Base-by-base conservation (phyloP, 2,329 filamentous ascomycete species). In the Hymenoscyphus repandus region DNA sequence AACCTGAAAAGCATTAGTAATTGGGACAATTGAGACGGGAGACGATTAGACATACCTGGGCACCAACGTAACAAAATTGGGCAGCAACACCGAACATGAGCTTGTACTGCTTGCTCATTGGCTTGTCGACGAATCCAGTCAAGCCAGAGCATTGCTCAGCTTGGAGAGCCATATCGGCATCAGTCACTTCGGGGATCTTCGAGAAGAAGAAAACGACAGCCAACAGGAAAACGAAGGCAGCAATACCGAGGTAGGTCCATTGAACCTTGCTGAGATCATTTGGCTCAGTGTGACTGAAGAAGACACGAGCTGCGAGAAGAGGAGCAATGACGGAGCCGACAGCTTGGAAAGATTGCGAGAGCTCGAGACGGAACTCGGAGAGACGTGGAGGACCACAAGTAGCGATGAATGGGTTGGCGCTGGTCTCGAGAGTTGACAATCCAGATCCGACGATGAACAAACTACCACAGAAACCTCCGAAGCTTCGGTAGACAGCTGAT, bases 221-320 rank as follows among this genome's bases (percentile, higher is more conserved):
- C 5, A 93, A 74, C 3, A 79, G 72, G 46, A 83, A 85, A 52
- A 86, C 88, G 47, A 89, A 82, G 32, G 84, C 73, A 0, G 86
- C 88, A 52, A 92, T 86, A 46, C 83, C 85, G n/a, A 92, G 77
- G 60, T 92, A 92, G 0, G 88, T 88, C 82, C 85, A 93, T 67
- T 93, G 88, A 1, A 92, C 86, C 53, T 85, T 82, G 56, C 86
- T 76, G 3, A 92, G 74, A 90, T 86, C 54, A 81, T 85, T 77
- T 1, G 78, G 78, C 33, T 74, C 69, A 5, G 75, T 66, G 20
- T 62, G 68, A 34, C 62, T 64, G 70, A 92, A 92, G 67, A 91
- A 89, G 30, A 86, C 84, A 54, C 82, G 83, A 32, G 86, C 79
- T 6, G 86, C 88, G n/a, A 92, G 72, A 0, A 90, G 70, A 0